These are phyloP conservation scores for Trichosporon sp. DNA, from an alignment of 1,284 basidiomycete species.

Conservation along the genomic window DNA sequence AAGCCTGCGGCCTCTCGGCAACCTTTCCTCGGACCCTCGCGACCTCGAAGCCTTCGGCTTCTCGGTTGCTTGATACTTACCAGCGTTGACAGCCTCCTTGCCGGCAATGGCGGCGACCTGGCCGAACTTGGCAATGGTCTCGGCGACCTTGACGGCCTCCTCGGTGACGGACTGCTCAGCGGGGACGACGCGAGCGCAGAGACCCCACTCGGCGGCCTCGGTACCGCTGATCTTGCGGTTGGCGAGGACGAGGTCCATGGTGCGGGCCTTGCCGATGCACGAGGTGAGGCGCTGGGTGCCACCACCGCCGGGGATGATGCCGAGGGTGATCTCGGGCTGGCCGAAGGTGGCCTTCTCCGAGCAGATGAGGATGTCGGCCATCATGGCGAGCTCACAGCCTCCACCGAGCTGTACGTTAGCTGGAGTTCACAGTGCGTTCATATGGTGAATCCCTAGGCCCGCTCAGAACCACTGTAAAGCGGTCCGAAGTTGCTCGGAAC, in stretches of 20 bases:
- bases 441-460: background rate
- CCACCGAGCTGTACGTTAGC: slow-evolving; percentile 66
- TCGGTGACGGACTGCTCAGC: slow-evolving; percentile 76
- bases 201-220: slow-evolving; percentile 79
- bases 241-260: slow-evolving; percentile 93
- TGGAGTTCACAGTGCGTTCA: background rate
- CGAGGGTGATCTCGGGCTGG: slow-evolving; percentile 96
- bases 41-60: background rate
- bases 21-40: too few species aligned
- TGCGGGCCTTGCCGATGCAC: slow-evolving; percentile 83
- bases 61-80: slow-evolving; percentile 53
- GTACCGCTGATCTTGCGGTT: slow-evolving; percentile 72
- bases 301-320: slow-evolving; percentile 71
- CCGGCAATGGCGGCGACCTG: slow-evolving; percentile 79
- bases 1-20: too few species aligned
- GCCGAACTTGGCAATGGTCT: slow-evolving; percentile 76
- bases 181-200: slow-evolving; percentile 74
- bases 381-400: slow-evolving; percentile 91
- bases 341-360: slow-evolving; percentile 88
- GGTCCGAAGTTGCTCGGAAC: too few species aligned
- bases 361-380: slow-evolving; percentile 93
- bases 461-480: too few species aligned
- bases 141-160: slow-evolving; percentile 80
- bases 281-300: slow-evolving; percentile 64
- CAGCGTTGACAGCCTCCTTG: slow-evolving; percentile 92